phyloP scores from a whole-genome alignment of 2,329 filamentous ascomycete species.

The Fonsecaea pedrosoi region DNA sequence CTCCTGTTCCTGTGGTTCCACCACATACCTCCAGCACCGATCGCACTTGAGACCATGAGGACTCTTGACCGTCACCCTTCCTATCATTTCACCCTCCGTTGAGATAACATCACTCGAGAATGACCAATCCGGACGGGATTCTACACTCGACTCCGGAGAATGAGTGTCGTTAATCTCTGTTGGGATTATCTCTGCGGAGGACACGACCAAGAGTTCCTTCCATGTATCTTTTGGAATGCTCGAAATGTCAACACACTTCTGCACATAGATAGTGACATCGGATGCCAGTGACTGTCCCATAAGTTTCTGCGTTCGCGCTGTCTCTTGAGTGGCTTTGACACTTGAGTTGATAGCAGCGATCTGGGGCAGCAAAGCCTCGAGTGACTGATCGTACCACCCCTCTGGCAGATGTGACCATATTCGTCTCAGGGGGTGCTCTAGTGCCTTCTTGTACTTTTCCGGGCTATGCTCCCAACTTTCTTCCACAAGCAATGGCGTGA shows the following conservation, averaged over 20 bases:
- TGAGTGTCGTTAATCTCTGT: not conserved
- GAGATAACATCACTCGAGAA: conserved; percentile 25
- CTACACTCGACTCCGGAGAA: not conserved
- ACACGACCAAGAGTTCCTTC: conserved; percentile 38
- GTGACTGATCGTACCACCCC: conserved; percentile 42
- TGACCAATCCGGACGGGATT: conserved; percentile 22
- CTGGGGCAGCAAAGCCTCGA: conserved; percentile 42
- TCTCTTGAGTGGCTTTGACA: conserved; percentile 76
- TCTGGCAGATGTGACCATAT: conserved; percentile 43
- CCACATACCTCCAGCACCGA: conserved; percentile 85
- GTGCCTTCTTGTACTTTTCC: conserved; percentile 62
- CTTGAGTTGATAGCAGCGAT: conserved; percentile 63
- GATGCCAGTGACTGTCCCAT: conserved; percentile 84
- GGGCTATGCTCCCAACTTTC: conserved; percentile 85
- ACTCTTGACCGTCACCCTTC: conserved; percentile 23
- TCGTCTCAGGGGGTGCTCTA: conserved; percentile 54
- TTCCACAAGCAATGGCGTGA: conserved; percentile 83
- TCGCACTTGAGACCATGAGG: conserved; percentile 68
- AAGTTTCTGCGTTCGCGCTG: conserved; percentile 71
- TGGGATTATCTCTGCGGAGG: conserved; percentile 20
- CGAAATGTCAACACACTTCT: conserved; percentile 20
- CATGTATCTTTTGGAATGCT: conserved; percentile 30
- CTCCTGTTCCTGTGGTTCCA: conserved; percentile 11
- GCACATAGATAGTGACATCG: conserved; percentile 57
- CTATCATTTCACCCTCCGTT: conserved; percentile 19